Evolutionary conservation across 2,329 filamentous ascomycete species (phyloP).

Genomic region (Paecilomyces sp.): DNA sequence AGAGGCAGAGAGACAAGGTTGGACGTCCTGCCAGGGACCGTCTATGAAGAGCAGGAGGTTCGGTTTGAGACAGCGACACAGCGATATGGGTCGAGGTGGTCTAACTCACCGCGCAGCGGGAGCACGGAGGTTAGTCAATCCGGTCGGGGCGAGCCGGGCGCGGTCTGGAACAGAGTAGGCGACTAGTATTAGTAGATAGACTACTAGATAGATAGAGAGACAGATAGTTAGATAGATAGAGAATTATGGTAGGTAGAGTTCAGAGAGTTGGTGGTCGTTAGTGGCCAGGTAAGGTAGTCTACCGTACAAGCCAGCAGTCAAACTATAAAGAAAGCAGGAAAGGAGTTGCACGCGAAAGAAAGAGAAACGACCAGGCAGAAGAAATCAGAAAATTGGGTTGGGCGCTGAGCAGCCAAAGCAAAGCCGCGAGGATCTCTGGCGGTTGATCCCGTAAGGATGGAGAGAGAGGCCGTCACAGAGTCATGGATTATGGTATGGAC

Average conservation of each 20-base stretch:
- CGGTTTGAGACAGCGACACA: conserved; percentile 15
- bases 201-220: too few relatives aligned
- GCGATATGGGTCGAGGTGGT: conserved; percentile 4
- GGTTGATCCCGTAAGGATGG: neutral
- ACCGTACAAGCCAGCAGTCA: neutral
- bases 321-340: neutral
- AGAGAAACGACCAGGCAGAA: neutral
- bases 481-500: too few relatives aligned
- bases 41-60: conserved; percentile 23
- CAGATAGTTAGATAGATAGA: too few relatives aligned
- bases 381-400: neutral
- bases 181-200: neutral
- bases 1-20: neutral
- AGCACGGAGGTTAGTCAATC: neutral
- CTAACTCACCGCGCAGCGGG: neutral
- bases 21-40: conserved; percentile 9
- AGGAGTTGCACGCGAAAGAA: neutral
- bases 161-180: neutral
- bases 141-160: neutral
- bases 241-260: too few relatives aligned
- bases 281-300: neutral
- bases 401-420: neutral
- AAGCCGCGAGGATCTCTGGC: neutral
- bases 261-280: neutral
- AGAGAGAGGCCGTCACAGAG: neutral